Evolutionary conservation across 2,329 filamentous ascomycete genomes (phyloP).

Genomic region (Aureobasidium namibiae): DNA sequence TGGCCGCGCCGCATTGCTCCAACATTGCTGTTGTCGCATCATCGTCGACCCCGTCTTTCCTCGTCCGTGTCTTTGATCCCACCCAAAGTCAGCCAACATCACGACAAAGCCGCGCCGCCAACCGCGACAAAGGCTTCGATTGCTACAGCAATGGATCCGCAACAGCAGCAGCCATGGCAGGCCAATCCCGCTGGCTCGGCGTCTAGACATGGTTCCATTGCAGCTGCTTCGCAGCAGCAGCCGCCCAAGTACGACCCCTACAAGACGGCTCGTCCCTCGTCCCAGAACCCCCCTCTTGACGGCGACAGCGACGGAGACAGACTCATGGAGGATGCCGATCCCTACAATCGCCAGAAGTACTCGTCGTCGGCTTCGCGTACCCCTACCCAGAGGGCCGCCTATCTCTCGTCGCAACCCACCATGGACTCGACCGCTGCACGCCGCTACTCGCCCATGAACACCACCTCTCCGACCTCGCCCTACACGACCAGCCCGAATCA

Average conservation of each 20-base stretch:
- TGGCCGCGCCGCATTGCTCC: not conserved
- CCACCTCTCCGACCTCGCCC: slow-evolving; percentile 66
- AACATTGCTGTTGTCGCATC: not conserved
- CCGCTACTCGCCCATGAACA: slow-evolving; percentile 92
- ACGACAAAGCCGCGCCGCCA: not conserved
- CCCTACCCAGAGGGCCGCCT: slow-evolving; percentile 55
- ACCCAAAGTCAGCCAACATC: not conserved
- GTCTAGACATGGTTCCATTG: not conserved
- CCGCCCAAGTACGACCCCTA: slow-evolving; percentile 5
- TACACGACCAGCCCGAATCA: slow-evolving; percentile 50
- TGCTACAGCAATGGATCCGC: slow-evolving; percentile 6
- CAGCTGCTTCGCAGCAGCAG: slow-evolving; percentile 4
- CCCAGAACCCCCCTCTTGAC: not conserved
- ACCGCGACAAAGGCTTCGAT: not conserved
- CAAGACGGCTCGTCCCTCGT: not conserved
- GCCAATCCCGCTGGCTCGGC: not conserved
- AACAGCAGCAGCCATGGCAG: slow-evolving; percentile 6
- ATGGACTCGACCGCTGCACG: slow-evolving; percentile 65
- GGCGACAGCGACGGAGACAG: slow-evolving; percentile 36
- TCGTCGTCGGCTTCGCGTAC: slow-evolving; percentile 59
- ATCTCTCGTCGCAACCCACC: not conserved
- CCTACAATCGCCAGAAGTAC: slow-evolving; percentile 81
- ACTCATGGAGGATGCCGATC: slow-evolving; percentile 79
- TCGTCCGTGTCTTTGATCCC: not conserved
- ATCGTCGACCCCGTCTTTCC: not conserved